phyloP scores from a whole-genome alignment of 2,329 filamentous ascomycete species.

The Botrytis deweyae region DNA sequence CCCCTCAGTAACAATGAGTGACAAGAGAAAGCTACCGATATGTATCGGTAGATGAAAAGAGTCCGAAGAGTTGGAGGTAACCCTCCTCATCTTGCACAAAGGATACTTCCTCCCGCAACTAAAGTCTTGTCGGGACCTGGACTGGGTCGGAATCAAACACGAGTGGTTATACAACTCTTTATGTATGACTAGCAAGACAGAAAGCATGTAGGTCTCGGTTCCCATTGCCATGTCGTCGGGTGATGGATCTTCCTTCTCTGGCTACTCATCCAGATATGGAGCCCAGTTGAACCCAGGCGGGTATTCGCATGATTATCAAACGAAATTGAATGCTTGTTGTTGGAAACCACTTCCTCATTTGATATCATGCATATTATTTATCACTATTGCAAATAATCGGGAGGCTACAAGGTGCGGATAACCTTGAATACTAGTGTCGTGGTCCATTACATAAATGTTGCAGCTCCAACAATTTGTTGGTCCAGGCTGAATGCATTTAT shows the following conservation, averaged over 20 bases:
- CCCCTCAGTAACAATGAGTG: not conserved
- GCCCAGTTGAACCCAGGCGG: not conserved
- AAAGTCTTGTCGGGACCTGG: conserved; percentile 7
- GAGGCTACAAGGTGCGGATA: not conserved
- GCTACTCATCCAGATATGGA: not conserved
- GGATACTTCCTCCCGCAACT: not conserved
- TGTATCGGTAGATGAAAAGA: conserved; percentile 11
- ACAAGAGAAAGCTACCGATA: not conserved
- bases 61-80: not conserved
- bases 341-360: not conserved
- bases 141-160: conserved; percentile 3
- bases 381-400: not conserved
- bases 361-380: not conserved
- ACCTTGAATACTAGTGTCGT: not conserved
- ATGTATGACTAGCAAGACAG: not conserved
- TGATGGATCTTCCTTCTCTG: not conserved
- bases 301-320: conserved; percentile 7
- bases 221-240: conserved; percentile 17
- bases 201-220: not conserved
- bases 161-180: conserved; percentile 9
- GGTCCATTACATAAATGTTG: conserved; percentile 7
- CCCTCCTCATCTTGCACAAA: not conserved
- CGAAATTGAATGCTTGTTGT: not conserved
- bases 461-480: conserved; percentile 16
- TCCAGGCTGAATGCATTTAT: conserved; percentile 6